Evolutionary conservation across 2,329 filamentous ascomycete species (phyloP), one percentile per base, ranked within the genome.

Genomic region (Aspergillaceae sp.): DNA sequence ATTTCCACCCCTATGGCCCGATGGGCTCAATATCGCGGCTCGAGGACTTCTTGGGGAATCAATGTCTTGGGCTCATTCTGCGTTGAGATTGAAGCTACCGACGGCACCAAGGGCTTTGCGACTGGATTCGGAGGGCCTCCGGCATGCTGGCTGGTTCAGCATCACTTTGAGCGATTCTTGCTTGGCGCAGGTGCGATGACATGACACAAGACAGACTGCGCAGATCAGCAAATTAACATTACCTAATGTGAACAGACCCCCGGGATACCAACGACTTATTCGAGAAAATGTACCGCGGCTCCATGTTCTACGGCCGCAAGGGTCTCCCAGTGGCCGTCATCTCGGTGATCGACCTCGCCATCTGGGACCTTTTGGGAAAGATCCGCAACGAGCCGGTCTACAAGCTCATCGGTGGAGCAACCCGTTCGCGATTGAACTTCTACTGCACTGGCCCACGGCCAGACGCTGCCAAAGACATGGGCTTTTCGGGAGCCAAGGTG

Each of bases 301-400:
- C 88, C 56, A 94, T 95, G 87, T 96, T 95, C 74, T 96, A 96
- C 63, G 90, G 90, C 51, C 84, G 90, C 55, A 96, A 96, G 68
- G 90, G 90, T 41, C 80, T 96, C 1, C 86, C 90, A 2, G 79
- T 91, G 7, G 90, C 90, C 44, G 84, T 94, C 60, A 96, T 96
- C 61, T 94, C 88, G 2, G 90, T 95, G 53, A 92, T 96, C 60
- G 90, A 96, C 61, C 77, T 96, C 38, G 90, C 90, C 4, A 70
- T 96, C 36, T 96, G 90, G 90, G 90, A 96, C 73, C 75, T 96
- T 37, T 72, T 94, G 4, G 90, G 90, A 55, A 95, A 96, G 74
- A 78, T 96, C 51, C 80, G 90, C 54, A 86, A 88, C 55, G 90
- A 96, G 70, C 90, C 90, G 7, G 90, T 96, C 37, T 96, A 95